Percentiles rank a stretch among this genome's conserved stretches.
phyloP scores from a whole-genome alignment of 2,329 filamentous ascomycete species.

The Fusarium cicatricum region DNA sequence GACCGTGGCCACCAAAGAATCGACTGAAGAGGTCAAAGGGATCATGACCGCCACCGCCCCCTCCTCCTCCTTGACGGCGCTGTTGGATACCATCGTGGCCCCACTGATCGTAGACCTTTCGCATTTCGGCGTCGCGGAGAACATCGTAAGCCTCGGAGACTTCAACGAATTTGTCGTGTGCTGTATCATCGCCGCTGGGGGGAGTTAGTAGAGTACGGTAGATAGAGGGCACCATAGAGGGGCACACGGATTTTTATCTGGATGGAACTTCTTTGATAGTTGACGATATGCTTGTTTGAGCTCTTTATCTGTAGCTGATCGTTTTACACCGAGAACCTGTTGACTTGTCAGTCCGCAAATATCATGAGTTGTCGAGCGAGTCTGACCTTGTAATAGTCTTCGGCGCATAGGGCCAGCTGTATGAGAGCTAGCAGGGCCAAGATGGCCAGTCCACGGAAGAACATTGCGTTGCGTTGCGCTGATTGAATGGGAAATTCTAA shows the following conservation, averaged over 20 bases:
- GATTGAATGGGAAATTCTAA: conserved; percentile 20
- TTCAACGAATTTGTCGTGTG: conserved; percentile 90
- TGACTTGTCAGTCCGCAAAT: conserved; percentile 3
- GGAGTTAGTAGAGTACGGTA: neutral
- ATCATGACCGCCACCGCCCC: conserved; percentile 70
- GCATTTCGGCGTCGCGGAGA: conserved; percentile 79
- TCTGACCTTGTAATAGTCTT: conserved; percentile 82
- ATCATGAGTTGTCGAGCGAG: neutral
- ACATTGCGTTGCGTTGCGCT: conserved; percentile 53
- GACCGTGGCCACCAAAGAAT: conserved; percentile 93
- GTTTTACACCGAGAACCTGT: conserved; percentile 81
- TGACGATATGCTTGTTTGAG: conserved; percentile 94
- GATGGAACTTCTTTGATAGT: conserved; percentile 94
- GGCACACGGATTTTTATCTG: conserved; percentile 94
- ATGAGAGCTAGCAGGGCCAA: conserved; percentile 61
- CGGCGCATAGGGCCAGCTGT: conserved; percentile 64
- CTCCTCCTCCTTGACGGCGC: conserved; percentile 73
- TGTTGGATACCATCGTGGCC: conserved; percentile 91
- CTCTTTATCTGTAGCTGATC: conserved; percentile 81
- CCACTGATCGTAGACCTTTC: conserved; percentile 92
- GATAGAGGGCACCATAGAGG: conserved; percentile 7
- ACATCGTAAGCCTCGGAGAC: conserved; percentile 96
- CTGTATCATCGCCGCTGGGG: conserved; percentile 75
- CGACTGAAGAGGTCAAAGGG: conserved; percentile 96
- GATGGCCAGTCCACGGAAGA: conserved; percentile 59